Evolutionary conservation across 805 yeast species (phyloP), one percentile per base, ranked within the genome.

Genomic region (Monosporozyma aerobia): DNA sequence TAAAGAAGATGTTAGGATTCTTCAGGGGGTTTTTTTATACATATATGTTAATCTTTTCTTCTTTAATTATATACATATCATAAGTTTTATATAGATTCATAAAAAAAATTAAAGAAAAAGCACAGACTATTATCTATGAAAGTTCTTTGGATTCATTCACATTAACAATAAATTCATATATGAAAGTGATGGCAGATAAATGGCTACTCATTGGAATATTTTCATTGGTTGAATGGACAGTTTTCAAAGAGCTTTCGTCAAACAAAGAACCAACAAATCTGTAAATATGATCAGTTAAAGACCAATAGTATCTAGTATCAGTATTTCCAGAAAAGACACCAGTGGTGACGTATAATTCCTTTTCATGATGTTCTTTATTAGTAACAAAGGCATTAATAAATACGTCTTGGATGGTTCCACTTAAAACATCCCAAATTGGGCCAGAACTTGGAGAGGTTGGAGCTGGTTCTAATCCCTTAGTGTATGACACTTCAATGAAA

Each of bases 171-270:
- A 77, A 79, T 56, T 79, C 77, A 60, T 79, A 79, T 58, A 75
- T 71, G 64, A 80, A 81, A 0, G 82, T 82, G 45, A 81, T 70
- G 9, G 77, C 69, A 54, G 81, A 80, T 56, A 86, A 66, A 66
- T 85, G 92, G n/a, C 77, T 71, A 51, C 76, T 78, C 53, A 82
- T 63, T 14, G 72, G 68, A 47, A 80, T 63, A 56, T 71, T 75
- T 64, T 87, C 94, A 62, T 85, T 77, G 19, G 83, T 82, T 33
- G 85, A 80, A 68, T 85, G 92, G 44, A 75, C 69, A 45, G 75
- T 71, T 33, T 66, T 56, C 37, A 62, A 44, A 2, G 55, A 53
- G 11, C 55, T 55, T 3, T 48, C 49, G 39, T 55, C 56, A 1
- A 58, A 47, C 19, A 63, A 56, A 13, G 63, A 51, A 11, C 63